Base-by-base conservation (phyloP, 163 green algal genomes). In the Scenedesmus sp. region DNA sequence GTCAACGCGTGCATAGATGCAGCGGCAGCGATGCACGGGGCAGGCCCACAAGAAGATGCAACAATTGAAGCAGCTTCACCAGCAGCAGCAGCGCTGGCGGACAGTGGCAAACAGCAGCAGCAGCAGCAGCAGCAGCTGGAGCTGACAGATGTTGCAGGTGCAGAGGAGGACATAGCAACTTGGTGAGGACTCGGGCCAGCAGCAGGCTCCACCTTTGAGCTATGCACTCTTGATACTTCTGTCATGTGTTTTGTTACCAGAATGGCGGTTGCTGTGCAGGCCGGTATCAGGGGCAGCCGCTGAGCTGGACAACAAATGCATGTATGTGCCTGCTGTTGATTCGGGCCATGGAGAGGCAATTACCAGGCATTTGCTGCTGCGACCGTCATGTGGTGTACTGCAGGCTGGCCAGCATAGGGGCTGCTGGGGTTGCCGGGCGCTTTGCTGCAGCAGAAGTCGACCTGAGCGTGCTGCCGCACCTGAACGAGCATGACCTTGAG, bases 361-460 rank as follows among this genome's bases (percentile, higher is more conserved):
- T 33, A 83, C 18, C 51, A 53, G 46, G 20, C 22, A 33, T 3
- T 22, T 7, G 20, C 56, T 15, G 4, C 56, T 88, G 49, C 83
- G 9, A 44, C 22, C 46, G 20, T 70, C 9, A 0, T 68, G 37
- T 85, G 26, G 59, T 76, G 10, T 7, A 37, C 30, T 85, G 84
- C 89, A 95, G 93, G 93, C 81, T 95, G 53, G 22, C 73, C 10
- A 85, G 87, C 37, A 83, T 92, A 44, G 86, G 87, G 2, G 70
- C 70, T 40, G 51, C 78, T 92, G 82, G 43, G 22, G 44, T 68
- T 49, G 24, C 88, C 79, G 81, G 35, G 76, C 40, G 37, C n/a
- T 43, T 90, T 70, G 22, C 89, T 93, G 83, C 73, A 30, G 86
- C 78, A 13, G 93, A 95, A 53, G 87, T 95, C 61, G 93, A 95